phyloP scores from a whole-genome alignment of 257 asterid genomes.

The Nicotiana benthamiana region DNA sequence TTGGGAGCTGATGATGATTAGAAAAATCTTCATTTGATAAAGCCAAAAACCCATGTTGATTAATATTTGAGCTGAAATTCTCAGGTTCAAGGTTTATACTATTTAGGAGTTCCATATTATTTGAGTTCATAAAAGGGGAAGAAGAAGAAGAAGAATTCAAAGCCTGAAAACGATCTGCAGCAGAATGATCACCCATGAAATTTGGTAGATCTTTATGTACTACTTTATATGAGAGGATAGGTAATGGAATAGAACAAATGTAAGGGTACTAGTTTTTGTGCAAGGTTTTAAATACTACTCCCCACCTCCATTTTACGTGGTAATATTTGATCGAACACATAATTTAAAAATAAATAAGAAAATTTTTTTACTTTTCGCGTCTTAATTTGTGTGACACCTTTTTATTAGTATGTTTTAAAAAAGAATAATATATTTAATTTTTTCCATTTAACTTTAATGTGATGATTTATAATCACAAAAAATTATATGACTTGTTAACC shows the following conservation, averaged over 20 bases:
- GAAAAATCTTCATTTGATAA: conserved; percentile 23
- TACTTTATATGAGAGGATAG: conserved; percentile 9
- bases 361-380: too few relatives aligned
- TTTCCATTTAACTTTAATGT: too few relatives aligned
- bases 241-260: conserved; percentile 1
- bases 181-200: not conserved
- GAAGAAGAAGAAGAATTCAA: conserved; percentile 4
- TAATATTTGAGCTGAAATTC: conserved; percentile 14
- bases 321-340: too few relatives aligned
- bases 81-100: conserved; percentile 19
- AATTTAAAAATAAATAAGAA: not conserved
- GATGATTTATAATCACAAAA: too few relatives aligned
- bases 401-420: too few relatives aligned
- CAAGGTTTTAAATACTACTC: not conserved
- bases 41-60: conserved; percentile 25
- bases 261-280: not conserved
- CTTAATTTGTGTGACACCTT: too few relatives aligned
- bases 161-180: not conserved
- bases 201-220: not conserved
- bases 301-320: not conserved
- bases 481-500: too few relatives aligned
- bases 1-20: conserved; percentile 25
- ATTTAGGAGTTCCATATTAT: conserved; percentile 14
- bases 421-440: too few relatives aligned
- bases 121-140: conserved; percentile 23